Evolutionary conservation across 768 basidiomycete genomes (phyloP).

Genomic region (Tubosaeta sp.): DNA sequence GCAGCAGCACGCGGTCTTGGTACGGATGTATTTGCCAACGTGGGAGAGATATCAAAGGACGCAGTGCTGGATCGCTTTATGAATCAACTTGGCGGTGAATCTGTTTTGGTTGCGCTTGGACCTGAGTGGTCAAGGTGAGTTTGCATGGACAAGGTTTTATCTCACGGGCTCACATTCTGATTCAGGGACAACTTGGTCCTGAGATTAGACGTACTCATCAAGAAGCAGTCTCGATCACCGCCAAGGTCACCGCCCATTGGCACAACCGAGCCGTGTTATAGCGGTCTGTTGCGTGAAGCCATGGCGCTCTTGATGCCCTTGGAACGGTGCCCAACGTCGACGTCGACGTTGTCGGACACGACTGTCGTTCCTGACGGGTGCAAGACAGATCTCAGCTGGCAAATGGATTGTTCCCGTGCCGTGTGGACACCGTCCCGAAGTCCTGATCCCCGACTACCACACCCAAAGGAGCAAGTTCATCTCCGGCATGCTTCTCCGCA

Average conservation of each 20-base stretch:
- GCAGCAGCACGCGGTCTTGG: slow-evolving; percentile 29
- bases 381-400: slow-evolving; percentile 35
- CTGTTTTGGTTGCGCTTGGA: slow-evolving; percentile 38
- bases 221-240: slow-evolving; percentile 21
- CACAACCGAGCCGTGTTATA: slow-evolving; percentile 50
- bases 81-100: slow-evolving; percentile 43
- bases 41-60: slow-evolving; percentile 48
- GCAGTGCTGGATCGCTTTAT: slow-evolving; percentile 61
- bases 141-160: not conserved
- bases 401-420: slow-evolving; percentile 34
- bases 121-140: slow-evolving; percentile 57
- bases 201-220: slow-evolving; percentile 30
- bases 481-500: slow-evolving; percentile 50
- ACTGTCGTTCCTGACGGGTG: slow-evolving; percentile 45
- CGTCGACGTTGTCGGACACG: slow-evolving; percentile 13
- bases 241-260: not conserved
- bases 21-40: slow-evolving; percentile 44
- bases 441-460: slow-evolving; percentile 39
- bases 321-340: slow-evolving; percentile 14
- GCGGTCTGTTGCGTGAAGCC: slow-evolving; percentile 40
- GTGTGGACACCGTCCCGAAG: slow-evolving; percentile 57
- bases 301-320: slow-evolving; percentile 16
- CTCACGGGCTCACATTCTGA: not conserved
- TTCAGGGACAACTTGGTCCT: slow-evolving; percentile 21
- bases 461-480: slow-evolving; percentile 63